These are phyloP conservation scores for Sclerospora graminicola DNA, from an alignment of 352 stramenopile genomes.

Conservation along the genomic window DNA sequence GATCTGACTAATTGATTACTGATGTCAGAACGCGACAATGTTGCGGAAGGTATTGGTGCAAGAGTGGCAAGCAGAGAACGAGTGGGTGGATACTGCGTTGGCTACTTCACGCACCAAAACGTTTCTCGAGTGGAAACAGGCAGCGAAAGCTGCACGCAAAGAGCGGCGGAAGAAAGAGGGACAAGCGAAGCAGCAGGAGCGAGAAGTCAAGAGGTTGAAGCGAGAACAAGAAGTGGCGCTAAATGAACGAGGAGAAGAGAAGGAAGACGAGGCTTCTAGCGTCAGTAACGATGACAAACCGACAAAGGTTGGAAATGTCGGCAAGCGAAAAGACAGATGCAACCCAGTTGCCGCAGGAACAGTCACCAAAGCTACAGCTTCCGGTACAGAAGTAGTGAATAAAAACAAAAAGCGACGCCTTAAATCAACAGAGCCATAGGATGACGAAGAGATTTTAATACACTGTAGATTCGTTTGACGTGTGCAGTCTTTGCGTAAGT, in stretches of 20 bases:
- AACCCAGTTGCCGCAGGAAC: background rate
- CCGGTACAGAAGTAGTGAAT: constrained; percentile 5
- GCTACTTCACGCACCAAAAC: constrained; percentile 42
- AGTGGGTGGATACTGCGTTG: constrained; percentile 46
- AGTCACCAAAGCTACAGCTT: background rate
- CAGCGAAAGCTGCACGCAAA: constrained; percentile 47
- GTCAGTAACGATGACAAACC: background rate
- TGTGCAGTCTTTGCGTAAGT: no score
- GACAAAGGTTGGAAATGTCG: background rate
- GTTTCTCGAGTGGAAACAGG: constrained; percentile 55
- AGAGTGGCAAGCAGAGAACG: constrained; percentile 49
- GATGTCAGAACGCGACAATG: constrained; percentile 28
- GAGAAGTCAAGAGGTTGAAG: constrained; percentile 27
- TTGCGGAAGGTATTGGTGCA: constrained; percentile 57
- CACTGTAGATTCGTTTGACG: no score
- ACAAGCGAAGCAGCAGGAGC: constrained; percentile 33
- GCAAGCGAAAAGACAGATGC: background rate
- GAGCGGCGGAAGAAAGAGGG: constrained; percentile 49
- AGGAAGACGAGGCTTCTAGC: background rate
- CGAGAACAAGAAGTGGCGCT: constrained; percentile 17
- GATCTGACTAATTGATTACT: constrained; percentile 1
- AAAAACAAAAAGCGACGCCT: constrained; percentile 13
- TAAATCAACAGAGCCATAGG: constrained; percentile 2
- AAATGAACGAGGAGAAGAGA: background rate
- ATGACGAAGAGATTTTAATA: no score